Conservation (phyloP, 768 basidiomycete species). For the Amanita molliuscula region DNA sequence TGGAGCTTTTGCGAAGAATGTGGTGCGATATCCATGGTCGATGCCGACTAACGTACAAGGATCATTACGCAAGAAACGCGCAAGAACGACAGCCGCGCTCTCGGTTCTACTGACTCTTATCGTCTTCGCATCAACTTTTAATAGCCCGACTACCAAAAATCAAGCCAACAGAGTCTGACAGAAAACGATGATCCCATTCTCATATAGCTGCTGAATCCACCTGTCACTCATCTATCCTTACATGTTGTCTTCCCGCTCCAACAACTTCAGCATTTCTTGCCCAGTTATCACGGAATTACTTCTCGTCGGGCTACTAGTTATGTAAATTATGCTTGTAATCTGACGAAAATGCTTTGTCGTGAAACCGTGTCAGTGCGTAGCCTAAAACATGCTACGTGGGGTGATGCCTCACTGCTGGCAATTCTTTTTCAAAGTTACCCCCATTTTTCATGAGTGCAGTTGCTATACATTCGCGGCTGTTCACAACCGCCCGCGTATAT, state of each 20-base stretch:
- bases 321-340: constrained; percentile 2
- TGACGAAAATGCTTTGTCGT: constrained; percentile 8
- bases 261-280: neutral
- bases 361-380: neutral
- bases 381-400: neutral
- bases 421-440: no score
- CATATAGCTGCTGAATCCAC: neutral
- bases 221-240: neutral
- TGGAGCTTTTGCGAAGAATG: constrained; percentile 87
- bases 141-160: neutral
- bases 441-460: no score
- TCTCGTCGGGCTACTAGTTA: neutral
- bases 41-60: constrained; percentile 41
- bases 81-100: constrained; percentile 4
- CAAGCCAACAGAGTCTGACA: neutral
- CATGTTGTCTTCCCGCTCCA: neutral
- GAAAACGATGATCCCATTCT: neutral
- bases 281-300: neutral
- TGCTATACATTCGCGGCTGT: no score
- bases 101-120: constrained; percentile 11
- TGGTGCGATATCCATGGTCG: constrained; percentile 83
- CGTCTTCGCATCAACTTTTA: neutral
- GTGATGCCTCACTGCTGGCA: neutral
- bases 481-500: no score
- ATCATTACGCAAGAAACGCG: neutral